Percentiles rank a stretch among this genome's conserved stretches.
Conservation (phyloP, 2,329 filamentous ascomycete species). For the Clarireedia sp. region DNA sequence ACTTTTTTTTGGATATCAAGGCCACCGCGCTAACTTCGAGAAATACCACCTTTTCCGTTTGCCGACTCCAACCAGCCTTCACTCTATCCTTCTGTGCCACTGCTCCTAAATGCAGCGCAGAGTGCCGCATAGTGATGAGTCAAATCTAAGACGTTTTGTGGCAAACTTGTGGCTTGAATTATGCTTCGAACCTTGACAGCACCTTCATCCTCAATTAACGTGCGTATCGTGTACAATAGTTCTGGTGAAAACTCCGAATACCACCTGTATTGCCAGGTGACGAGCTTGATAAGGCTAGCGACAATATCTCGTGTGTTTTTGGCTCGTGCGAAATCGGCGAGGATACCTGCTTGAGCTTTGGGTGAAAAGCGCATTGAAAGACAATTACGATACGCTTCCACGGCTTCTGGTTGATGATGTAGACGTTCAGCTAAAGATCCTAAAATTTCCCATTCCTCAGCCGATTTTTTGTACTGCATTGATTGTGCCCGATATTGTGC, state of each 20-base stretch:
- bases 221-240: constrained; percentile 78
- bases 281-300: constrained; percentile 77
- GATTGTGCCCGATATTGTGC: constrained; percentile 89
- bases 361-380: constrained; percentile 84
- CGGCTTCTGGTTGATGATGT: constrained; percentile 83
- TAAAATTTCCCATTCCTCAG: constrained; percentile 97
- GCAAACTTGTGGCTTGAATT: constrained; percentile 89
- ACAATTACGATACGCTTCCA: constrained; percentile 88
- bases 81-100: constrained; percentile 44
- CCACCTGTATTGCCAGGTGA: constrained; percentile 98
- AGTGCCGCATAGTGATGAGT: constrained; percentile 94
- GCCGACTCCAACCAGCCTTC: neutral
- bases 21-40: constrained; percentile 6
- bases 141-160: constrained; percentile 85
- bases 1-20: constrained; percentile 9
- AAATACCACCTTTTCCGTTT: constrained; percentile 4
- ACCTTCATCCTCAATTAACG: constrained; percentile 93
- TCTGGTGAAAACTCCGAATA: constrained; percentile 98
- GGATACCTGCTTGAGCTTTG: constrained; percentile 79
- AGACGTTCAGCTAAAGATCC: constrained; percentile 86
- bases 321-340: constrained; percentile 68
- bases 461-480: constrained; percentile 91
- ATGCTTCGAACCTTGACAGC: constrained; percentile 96
- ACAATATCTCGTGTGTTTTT: constrained; percentile 77
- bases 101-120: constrained; percentile 91